Evolutionary conservation across 1,284 basidiomycete genomes (phyloP), one percentile per base, ranked within the genome.

Genomic region (Moesziomyces aphidis): DNA sequence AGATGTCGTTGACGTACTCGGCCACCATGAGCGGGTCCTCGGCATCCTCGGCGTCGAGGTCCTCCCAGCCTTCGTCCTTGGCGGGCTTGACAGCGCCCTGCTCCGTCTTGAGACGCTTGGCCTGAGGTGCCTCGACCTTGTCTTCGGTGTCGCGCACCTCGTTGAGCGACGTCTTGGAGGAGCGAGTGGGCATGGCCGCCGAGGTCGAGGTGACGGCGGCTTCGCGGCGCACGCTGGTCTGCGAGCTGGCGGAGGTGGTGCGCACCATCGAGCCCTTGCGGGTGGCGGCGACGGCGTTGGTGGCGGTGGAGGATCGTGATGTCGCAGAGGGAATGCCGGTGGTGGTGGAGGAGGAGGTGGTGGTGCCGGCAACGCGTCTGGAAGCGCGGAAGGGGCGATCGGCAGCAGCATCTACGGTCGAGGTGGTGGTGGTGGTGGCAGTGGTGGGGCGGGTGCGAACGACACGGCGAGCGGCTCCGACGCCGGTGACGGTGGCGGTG

Each of bases 21-120:
- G 91, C 92, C 68, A 97, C 95, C 95, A 98, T 98, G 66, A 93
- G 87, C 17, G 95, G 95, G 84, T 99, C 96, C 62, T 95, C 94
- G n/a, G 87, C 89, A 83, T 99, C 96, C 61, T 95, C 95, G 4
- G 90, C 91, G 79, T 98, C 96, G 21, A 98, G 88, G 83, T 98
- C 95, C 36, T 92, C 91, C 94, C 88, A 89, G 0, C 88, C 88
- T 24, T 85, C 83, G 75, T 88, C 88, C 80, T 88, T 88, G 53
- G 82, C 72, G 47, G 72, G 77, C 60, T 65, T 62, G 54, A 50
- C 36, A 21, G 50, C 39, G 19, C 15, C 55, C n/a, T 61, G 59
- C 46, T 76, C 73, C 28, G 70, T 73, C 70, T 76, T 76, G 61
- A 76, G 55, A 56, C 73, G 65, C 58, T 76, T 76, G 43, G 73